Evolutionary conservation across 202 grass and related monocot genomes (phyloP).

Genomic region (Eragrostis tef): DNA sequence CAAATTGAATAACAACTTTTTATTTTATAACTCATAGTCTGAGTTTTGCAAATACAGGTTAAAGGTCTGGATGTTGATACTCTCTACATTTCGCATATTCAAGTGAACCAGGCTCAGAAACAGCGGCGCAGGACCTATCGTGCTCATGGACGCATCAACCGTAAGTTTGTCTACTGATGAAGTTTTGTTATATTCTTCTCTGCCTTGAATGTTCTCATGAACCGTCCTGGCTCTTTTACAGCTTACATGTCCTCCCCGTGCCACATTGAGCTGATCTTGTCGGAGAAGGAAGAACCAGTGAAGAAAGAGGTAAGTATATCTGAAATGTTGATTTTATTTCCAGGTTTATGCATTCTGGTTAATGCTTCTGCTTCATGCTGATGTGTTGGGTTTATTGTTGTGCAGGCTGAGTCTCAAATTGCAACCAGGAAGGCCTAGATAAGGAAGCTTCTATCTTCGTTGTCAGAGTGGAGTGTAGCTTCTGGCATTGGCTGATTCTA

Average conservation of each 20-base stretch:
- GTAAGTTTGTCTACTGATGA: conserved; percentile 35
- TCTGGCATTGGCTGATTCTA: conserved; percentile 5
- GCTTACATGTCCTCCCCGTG: conserved; percentile 63
- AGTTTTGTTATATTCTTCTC: neutral
- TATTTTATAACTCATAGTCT: neutral
- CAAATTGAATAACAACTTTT: neutral
- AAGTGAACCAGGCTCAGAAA: conserved; percentile 69
- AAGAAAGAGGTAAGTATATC: conserved; percentile 51
- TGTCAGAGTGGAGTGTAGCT: conserved; percentile 31
- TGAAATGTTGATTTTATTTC: no score
- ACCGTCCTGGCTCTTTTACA: neutral
- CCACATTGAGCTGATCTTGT: conserved; percentile 60
- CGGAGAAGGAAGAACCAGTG: conserved; percentile 59
- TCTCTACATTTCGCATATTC: conserved; percentile 56
- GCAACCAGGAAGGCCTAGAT: conserved; percentile 59
- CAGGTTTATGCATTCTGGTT: neutral
- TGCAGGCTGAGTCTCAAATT: conserved; percentile 58
- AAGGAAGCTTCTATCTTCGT: neutral
- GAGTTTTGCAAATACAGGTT: conserved; percentile 16
- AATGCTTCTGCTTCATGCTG: neutral
- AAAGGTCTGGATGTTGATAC: conserved; percentile 68
- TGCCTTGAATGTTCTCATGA: neutral
- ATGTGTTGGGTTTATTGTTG: neutral
- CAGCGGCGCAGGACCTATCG: conserved; percentile 61
- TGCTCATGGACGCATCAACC: conserved; percentile 63